Base-by-base conservation (phyloP, 306 rosid genomes). In the Hylodesmum podocarpum region DNA sequence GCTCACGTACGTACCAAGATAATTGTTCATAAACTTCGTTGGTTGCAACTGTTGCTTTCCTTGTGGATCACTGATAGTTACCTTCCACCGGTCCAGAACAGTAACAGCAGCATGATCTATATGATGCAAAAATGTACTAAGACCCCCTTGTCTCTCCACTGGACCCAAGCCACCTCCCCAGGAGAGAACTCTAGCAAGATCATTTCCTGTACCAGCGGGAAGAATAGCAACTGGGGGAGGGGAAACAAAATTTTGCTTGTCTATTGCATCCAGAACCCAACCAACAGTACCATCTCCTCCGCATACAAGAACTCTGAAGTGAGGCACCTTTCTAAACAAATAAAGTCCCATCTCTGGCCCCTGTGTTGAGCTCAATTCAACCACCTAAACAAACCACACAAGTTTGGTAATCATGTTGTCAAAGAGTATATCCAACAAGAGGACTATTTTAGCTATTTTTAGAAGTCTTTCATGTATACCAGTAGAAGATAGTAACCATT, bases 81-180 rank as follows among this genome's bases (percentile, higher is more conserved):
- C 88, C 79, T 88, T 96, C 99, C 99, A 96, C 78, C 99, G 87
- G 73, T 96, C 99, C 79, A 96, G 99, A 85, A 96, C 84, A 80
- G 98, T 92, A 66, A 96, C 99, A 2, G 99, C 99, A 39, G 98
- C 96, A 76, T 89, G 92, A 76, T 96, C 99, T 83, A 96, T 86
- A 82, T 92, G 90, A 59, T 92, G 91, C 85, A 96, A 81, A 77
- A 96, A 82, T 33, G 97, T 92, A 86, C 90, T 91, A 71, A 96
- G 98, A 76, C 99, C 99, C 50, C 99, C 99, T 81, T 88, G 98
- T 84, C 97, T 92, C 89, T 93, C 98, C 84, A 96, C 97, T 47
- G 96, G 88, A 68, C 99, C 90, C 96, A 96, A 85, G 82, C 99
- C 97, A 86, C 99, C 91, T 81, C 99, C 99, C 99, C 99, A 96